Percentiles rank a stretch among this genome's conserved stretches.
Evolutionary conservation across 768 basidiomycete species (phyloP).

Genomic region (Tricholoma flavovirens): DNA sequence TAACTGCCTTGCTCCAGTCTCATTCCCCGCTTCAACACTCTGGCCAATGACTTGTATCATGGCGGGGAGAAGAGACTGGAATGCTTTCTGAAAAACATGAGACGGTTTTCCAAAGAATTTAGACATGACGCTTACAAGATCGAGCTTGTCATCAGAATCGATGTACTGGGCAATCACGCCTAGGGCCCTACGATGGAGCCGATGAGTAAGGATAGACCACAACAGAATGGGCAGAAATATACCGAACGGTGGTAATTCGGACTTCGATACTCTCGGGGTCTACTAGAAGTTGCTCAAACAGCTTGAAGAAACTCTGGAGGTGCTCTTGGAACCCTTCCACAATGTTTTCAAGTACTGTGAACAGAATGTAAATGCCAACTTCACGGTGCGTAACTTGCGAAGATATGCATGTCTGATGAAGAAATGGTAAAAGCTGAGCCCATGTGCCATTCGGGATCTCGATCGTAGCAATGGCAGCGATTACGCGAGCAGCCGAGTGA

Average conservation of each 20-base stretch:
- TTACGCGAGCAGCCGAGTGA: constrained; percentile 86
- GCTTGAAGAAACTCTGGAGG: constrained; percentile 66
- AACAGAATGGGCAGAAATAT: constrained; percentile 12
- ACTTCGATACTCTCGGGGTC: constrained; percentile 90
- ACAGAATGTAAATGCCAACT: constrained; percentile 86
- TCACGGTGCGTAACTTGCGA: constrained; percentile 73
- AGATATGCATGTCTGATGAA: constrained; percentile 73
- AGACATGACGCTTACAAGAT: constrained; percentile 55
- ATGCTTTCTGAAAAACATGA: constrained; percentile 53
- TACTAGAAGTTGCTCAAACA: constrained; percentile 64
- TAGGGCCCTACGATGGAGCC: constrained; percentile 51
- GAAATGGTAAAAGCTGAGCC: constrained; percentile 84
- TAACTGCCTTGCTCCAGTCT: constrained; percentile 76
- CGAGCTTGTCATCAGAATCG: constrained; percentile 77
- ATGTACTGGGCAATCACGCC: constrained; percentile 93
- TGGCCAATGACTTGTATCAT: constrained; percentile 90
- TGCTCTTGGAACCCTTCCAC: constrained; percentile 84
- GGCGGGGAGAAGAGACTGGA: constrained; percentile 79
- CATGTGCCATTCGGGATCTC: constrained; percentile 79
- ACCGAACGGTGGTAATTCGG: constrained; percentile 84
- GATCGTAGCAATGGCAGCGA: constrained; percentile 87
- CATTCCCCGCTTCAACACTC: constrained; percentile 73
- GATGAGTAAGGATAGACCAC: constrained; percentile 2
- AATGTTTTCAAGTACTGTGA: constrained; percentile 86
- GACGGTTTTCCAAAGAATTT: neutral